Evolutionary conservation across 768 basidiomycete genomes (phyloP), one percentile per base, ranked within the genome.

Genomic region (Boletus insuetus): DNA sequence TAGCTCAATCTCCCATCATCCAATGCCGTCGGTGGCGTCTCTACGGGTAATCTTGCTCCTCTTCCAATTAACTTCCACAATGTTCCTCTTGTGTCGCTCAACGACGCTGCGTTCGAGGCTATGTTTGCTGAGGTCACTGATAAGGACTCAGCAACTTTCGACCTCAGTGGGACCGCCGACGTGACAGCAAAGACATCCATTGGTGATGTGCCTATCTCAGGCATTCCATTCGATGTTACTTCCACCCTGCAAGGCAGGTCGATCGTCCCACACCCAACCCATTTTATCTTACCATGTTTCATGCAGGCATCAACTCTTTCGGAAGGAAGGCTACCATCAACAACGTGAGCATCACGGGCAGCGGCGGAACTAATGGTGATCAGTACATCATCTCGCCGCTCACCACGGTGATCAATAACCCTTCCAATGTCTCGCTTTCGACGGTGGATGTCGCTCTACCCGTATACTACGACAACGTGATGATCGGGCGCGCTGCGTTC

Each of bases 21-120:
- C 29, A 59, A 78, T 35, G 77, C 77, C 13, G 71, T 75, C 42
- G 85, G 85, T 42, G 84, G 85, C 1, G 79, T 87, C 2, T 88
- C 87, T 22, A 89, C 86, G 0, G 87, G 88, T 24, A 86, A 87
- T 58, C 51, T 79, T n/a, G 87, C 78, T 4, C 74, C 80, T 48
- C 77, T 89, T 43, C 71, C 74, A 3, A 81, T 89, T 46, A 73
- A 75, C 19, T 89, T 86, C 74, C 65, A 77, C 6, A 67, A 87
- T 50, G 68, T 79, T 37, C 80, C 80, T n/a, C 68, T 89, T 11
- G 73, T 73, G 49, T 79, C 87, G 4, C 73, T 85, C 46, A 76
- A 85, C 54, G 68, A 82, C 39, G 75, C 57, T 6, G 82, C 77
- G 0, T 88, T 88, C 65, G 69, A 74, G 22, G 68, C 73, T 16